Conservation (phyloP, 306 rosid species). For the Pachyrhizus erosus region DNA sequence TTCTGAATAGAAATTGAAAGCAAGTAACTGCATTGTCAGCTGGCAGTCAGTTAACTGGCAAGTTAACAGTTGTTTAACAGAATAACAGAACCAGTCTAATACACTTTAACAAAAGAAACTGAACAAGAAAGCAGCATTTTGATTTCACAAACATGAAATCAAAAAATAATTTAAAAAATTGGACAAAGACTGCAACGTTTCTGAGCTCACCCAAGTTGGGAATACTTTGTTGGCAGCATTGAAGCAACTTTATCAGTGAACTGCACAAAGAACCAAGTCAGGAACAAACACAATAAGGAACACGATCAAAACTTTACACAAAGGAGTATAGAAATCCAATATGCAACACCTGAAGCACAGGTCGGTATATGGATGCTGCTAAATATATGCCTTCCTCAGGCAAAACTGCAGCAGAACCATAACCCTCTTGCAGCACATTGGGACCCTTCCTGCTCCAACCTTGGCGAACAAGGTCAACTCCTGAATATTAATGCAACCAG, state of each 20-base stretch:
- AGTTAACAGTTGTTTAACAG: neutral
- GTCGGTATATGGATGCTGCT: slow-evolving; percentile 94
- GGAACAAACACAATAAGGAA: slow-evolving; percentile 37
- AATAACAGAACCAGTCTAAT: neutral
- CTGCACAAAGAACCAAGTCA: slow-evolving; percentile 63
- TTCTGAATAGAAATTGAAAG: neutral
- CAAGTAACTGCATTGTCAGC: neutral
- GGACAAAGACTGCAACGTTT: slow-evolving; percentile 29
- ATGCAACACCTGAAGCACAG: slow-evolving; percentile 86
- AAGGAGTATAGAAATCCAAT: slow-evolving; percentile 32
- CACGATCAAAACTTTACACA: slow-evolving; percentile 22
- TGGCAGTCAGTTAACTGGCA: neutral
- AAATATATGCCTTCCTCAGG: slow-evolving; percentile 99
- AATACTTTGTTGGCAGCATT: slow-evolving; percentile 87
- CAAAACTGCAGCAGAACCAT: slow-evolving; percentile 95
- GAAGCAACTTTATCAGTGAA: slow-evolving; percentile 93
- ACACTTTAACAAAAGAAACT: neutral
- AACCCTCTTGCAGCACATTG: slow-evolving; percentile 90
- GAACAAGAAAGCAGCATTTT: slow-evolving; percentile 31
- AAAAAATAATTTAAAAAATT: slow-evolving; percentile 7
- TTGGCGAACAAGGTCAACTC: slow-evolving; percentile 94
- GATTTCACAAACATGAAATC: slow-evolving; percentile 11
- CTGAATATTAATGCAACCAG: slow-evolving; percentile 56
- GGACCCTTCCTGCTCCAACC: slow-evolving; percentile 96
- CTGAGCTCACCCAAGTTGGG: slow-evolving; percentile 84